Conservation (phyloP, 805 yeast species). For the Sungouiella thailandica region DNA sequence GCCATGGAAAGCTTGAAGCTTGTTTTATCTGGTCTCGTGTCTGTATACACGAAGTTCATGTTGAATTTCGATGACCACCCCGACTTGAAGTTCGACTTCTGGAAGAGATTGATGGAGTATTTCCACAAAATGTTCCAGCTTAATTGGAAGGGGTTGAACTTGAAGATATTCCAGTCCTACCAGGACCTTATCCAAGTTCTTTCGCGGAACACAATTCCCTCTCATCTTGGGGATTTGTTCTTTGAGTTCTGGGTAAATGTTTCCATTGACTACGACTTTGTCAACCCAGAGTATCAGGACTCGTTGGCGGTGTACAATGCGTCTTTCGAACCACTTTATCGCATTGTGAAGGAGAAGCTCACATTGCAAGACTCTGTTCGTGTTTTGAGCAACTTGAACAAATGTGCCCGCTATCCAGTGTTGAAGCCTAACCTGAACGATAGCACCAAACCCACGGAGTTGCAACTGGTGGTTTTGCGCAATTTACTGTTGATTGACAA, state of each 20-base stretch:
- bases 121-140: conserved; percentile 36
- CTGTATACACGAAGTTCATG: conserved; percentile 53
- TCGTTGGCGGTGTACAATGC: conserved; percentile 51
- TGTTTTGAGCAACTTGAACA: conserved; percentile 55
- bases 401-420: conserved; percentile 69
- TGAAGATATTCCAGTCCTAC: conserved; percentile 51
- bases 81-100: conserved; percentile 31
- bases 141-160: conserved; percentile 47
- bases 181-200: conserved; percentile 41
- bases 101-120: conserved; percentile 55
- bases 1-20: conserved; percentile 61
- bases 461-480: conserved; percentile 57
- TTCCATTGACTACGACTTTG: conserved; percentile 36
- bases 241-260: conserved; percentile 49
- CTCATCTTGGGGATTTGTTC: conserved; percentile 30
- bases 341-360: conserved; percentile 23
- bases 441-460: conserved; percentile 43
- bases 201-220: conserved; percentile 4
- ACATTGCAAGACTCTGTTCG: conserved; percentile 37
- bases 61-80: conserved; percentile 23
- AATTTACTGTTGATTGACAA: conserved; percentile 35
- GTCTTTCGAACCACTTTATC: conserved; percentile 47
- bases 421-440: conserved; percentile 58
- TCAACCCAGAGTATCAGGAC: conserved; percentile 51
- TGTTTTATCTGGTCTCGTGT: conserved; percentile 61